Percentiles rank a stretch among this genome's conserved stretches.
Evolutionary conservation across 768 basidiomycete species (phyloP).

Genomic region (Pleurotus sapidus): DNA sequence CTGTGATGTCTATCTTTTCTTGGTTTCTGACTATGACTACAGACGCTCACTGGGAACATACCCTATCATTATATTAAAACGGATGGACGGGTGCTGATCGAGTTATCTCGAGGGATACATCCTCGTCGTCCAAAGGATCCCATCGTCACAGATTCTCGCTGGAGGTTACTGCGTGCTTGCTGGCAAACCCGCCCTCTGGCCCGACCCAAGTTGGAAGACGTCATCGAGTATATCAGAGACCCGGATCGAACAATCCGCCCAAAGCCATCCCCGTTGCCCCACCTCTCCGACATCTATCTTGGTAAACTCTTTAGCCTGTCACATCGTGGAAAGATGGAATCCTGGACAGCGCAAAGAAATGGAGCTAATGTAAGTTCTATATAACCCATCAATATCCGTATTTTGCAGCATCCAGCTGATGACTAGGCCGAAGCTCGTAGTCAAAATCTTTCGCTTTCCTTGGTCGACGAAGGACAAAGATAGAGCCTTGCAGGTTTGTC

Average conservation of each 20-base stretch:
- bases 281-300: not conserved
- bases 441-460: too few species aligned
- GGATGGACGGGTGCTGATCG: conserved; percentile 7
- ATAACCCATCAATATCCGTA: too few species aligned
- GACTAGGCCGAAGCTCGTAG: too few species aligned
- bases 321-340: not conserved
- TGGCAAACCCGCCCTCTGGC: not conserved
- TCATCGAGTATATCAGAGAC: not conserved
- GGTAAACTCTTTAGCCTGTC: not conserved
- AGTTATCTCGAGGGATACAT: conserved; percentile 3
- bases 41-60: conserved; percentile 8
- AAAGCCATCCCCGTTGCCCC: not conserved
- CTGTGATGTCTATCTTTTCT: not conserved
- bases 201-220: conserved; percentile 4
- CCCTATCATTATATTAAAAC: conserved; percentile 9
- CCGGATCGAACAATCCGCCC: too few species aligned
- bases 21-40: not conserved
- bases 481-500: too few species aligned
- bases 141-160: conserved; percentile 1
- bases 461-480: too few species aligned
- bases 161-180: conserved; percentile 9
- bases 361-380: not conserved
- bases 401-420: too few species aligned
- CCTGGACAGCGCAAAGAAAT: not conserved
- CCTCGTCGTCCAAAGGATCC: conserved; percentile 8